These are phyloP conservation scores for Alloascoidea africana DNA, from an alignment of 805 yeast genomes.

Conservation along the genomic window DNA sequence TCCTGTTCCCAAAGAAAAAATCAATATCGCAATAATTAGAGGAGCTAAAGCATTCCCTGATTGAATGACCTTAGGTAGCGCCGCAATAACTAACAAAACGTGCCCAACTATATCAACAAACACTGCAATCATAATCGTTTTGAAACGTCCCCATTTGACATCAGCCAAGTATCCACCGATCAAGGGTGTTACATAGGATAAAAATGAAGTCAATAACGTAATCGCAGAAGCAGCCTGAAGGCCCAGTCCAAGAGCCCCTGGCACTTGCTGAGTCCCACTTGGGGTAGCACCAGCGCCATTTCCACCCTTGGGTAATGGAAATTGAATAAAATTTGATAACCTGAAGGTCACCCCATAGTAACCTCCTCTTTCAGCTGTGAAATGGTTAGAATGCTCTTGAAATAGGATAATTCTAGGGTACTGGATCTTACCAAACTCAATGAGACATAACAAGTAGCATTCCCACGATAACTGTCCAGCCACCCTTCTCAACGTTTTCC, in stretches of 20 bases:
- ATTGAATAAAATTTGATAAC: conserved; percentile 32
- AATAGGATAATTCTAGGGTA: too few species aligned
- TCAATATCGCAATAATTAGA: conserved; percentile 20
- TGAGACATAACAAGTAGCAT: conserved; percentile 13
- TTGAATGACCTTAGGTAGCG: conserved; percentile 19
- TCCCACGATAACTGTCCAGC: conserved; percentile 6
- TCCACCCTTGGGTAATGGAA: conserved; percentile 34
- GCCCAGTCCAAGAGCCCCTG: conserved; percentile 37
- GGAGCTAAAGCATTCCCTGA: conserved; percentile 14
- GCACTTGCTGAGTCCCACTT: conserved; percentile 20
- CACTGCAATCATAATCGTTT: conserved; percentile 34
- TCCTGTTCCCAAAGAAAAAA: conserved; percentile 28
- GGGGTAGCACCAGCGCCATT: conserved; percentile 29
- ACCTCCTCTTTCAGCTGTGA: conserved; percentile 43
- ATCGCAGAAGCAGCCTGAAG: conserved; percentile 30
- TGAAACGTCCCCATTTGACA: conserved; percentile 29
- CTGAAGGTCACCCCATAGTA: conserved; percentile 31
- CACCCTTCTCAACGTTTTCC: conserved; percentile 6
- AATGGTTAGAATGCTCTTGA: too few species aligned
- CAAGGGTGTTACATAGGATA: conserved; percentile 35
- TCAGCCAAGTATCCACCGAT: conserved; percentile 39
- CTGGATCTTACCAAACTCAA: too few species aligned
- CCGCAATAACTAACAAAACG: conserved; percentile 31
- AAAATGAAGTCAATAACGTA: conserved; percentile 29
- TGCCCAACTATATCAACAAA: conserved; percentile 31